These are phyloP conservation scores for Herpotrichia juniperi DNA, from an alignment of 2,329 filamentous ascomycete genomes.

Conservation along the genomic window DNA sequence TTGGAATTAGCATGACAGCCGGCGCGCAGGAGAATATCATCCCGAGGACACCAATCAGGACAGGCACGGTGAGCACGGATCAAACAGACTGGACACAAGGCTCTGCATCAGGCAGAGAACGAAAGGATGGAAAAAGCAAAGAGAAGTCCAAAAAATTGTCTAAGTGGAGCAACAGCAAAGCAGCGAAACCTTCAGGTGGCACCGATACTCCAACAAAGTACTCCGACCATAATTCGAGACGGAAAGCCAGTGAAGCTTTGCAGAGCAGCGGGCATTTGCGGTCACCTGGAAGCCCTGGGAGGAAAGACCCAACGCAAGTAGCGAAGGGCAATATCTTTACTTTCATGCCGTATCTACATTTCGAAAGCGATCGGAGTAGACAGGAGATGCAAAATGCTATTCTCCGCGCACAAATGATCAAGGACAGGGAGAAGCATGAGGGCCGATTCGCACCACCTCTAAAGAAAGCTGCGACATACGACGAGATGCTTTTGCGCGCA, in stretches of 20 bases:
- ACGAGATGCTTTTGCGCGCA: conserved; percentile 56
- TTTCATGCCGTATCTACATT: conserved; percentile 71
- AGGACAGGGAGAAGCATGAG: conserved; percentile 24
- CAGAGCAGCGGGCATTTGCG: conserved; percentile 32
- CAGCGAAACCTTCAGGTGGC: conserved; percentile 22
- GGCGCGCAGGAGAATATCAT: conserved; percentile 19
- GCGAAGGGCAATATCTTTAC: conserved; percentile 47
- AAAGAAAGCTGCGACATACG: conserved; percentile 39
- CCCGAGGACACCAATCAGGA: conserved; percentile 31
- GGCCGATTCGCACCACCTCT: conserved; percentile 23
- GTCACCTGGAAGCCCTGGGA: conserved; percentile 44
- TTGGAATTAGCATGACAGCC: conserved; percentile 30
- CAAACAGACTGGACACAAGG: conserved; percentile 36
- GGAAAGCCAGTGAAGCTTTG: conserved; percentile 28
- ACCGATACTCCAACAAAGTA: conserved; percentile 36
- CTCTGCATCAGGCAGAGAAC: conserved; percentile 29
- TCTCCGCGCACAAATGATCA: conserved; percentile 37
- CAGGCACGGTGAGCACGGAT: conserved; percentile 39
- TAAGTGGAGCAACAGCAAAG: conserved; percentile 26
- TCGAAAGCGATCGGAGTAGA: conserved; percentile 63
- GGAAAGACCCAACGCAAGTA: conserved; percentile 37
- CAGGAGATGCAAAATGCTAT: conserved; percentile 64
- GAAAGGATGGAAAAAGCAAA: conserved; percentile 32
- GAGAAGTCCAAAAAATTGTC: conserved; percentile 38
- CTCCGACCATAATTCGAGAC: conserved; percentile 27